These are phyloP conservation scores for Lactifluus volemus DNA, from an alignment of 768 basidiomycete species.

Conservation along the genomic window DNA sequence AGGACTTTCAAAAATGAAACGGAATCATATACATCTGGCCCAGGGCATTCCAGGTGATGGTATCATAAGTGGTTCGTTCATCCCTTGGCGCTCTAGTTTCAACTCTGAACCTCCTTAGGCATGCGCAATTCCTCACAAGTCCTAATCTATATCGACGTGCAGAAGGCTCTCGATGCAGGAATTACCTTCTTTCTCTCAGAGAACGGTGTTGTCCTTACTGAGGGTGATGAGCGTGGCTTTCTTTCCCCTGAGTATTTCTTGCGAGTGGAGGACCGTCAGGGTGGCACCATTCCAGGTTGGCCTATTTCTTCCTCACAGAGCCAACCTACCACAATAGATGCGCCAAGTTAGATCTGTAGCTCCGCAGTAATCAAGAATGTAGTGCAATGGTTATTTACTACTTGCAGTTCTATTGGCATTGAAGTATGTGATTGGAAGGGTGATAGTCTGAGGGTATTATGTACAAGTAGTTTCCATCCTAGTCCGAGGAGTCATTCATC, in stretches of 20 bases:
- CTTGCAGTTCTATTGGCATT: background rate
- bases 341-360: background rate
- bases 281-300: conserved; percentile 25
- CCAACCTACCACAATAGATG: background rate
- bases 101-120: conserved; percentile 35
- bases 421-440: background rate
- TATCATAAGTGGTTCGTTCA: conserved; percentile 63
- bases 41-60: conserved; percentile 59
- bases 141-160: conserved; percentile 73
- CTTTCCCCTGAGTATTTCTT: conserved; percentile 57
- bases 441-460: background rate
- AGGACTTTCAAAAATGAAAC: conserved; percentile 75
- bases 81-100: background rate
- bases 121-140: conserved; percentile 75
- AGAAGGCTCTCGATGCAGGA: conserved; percentile 58
- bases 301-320: background rate
- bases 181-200: conserved; percentile 69
- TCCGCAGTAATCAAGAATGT: background rate
- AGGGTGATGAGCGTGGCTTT: conserved; percentile 59
- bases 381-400: background rate
- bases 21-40: conserved; percentile 92
- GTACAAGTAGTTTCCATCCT: background rate
- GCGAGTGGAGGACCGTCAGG: conserved; percentile 49
- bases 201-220: conserved; percentile 85
- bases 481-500: conserved; percentile 14